Evolutionary conservation across 495 filamentous ascomycete genomes (phyloP), one percentile per base, ranked within the genome.

Genomic region (Amniculicola lignicola): DNA sequence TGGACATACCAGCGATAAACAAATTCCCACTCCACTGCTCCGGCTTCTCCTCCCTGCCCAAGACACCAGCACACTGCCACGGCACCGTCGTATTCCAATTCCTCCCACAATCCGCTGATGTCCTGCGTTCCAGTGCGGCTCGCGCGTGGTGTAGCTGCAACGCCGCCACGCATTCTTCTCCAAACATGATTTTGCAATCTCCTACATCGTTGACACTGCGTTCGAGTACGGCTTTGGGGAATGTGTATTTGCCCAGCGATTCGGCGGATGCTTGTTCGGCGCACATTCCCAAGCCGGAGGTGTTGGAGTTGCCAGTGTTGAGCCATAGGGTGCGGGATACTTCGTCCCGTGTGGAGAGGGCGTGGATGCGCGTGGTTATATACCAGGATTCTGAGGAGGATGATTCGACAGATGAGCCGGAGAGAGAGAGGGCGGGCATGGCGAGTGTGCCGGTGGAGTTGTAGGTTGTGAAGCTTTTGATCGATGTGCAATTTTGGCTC

Each of bases 151-250:
- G 36, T 4, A 3, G n/a, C 15, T 21, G 1, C 36, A 53, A 38
- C 22, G 50, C 50, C 2, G 7, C 16, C 12, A 53, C 50, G 43
- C 50, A 53, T 18, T 53, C 23, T 18, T 43, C 50, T 19, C 50
- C 50, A 2, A 53, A 23, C 50, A 53, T 53, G 15, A 24, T 53
- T 23, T 53, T 53, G 25, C 50, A 53, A 22, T 53, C 50, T 3
- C 50, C 50, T 5, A 21, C 43, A 18, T 53, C 50, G 15, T 53
- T 23, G 1, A 42, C 50, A 43, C 37, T 42, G 9, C 50, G 9
- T 18, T 53, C 37, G 24, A 53, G 7, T 24, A 53, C 50, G 14
- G 42, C 38, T 33, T 53, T 53, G 2, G 50, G 33, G 22, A 53
- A 53, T 7, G 14, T 22, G 38, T 38, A 53, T 19, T 53, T 18